Conservation (phyloP, 2,329 filamentous ascomycete genomes). For the Pseudogymnoascus sp. region DNA sequence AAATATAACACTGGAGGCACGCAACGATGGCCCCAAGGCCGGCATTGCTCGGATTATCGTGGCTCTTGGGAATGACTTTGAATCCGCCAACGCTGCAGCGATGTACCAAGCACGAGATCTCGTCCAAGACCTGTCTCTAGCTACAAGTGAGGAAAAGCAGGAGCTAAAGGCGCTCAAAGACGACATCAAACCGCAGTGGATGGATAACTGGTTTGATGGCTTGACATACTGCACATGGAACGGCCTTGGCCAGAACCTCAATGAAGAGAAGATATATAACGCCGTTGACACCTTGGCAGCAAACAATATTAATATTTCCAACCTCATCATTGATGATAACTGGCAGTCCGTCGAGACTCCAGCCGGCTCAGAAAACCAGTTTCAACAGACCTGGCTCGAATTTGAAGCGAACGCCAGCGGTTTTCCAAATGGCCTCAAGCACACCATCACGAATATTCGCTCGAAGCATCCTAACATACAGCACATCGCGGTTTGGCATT, state of each 20-base stretch:
- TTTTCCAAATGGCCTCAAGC: slow-evolving; percentile 74
- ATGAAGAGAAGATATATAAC: slow-evolving; percentile 67
- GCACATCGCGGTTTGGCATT: slow-evolving; percentile 91
- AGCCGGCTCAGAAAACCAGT: slow-evolving; percentile 39
- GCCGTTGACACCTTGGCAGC: slow-evolving; percentile 66
- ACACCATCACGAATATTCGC: slow-evolving; percentile 62
- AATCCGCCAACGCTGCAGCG: slow-evolving; percentile 67
- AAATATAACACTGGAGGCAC: slow-evolving; percentile 59
- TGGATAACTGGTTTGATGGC: slow-evolving; percentile 85
- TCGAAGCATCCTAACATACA: slow-evolving; percentile 62
- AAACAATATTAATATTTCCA: slow-evolving; percentile 69
- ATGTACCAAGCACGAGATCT: slow-evolving; percentile 80
- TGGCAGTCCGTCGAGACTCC: slow-evolving; percentile 70
- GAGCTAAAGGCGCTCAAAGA: slow-evolving; percentile 41
- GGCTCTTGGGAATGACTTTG: slow-evolving; percentile 64
- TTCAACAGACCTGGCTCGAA: slow-evolving; percentile 61
- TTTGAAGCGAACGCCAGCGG: slow-evolving; percentile 78
- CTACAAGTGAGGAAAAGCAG: slow-evolving; percentile 36
- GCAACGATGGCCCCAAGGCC: slow-evolving; percentile 57
- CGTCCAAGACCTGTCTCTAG: slow-evolving; percentile 40
- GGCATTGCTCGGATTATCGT: slow-evolving; percentile 58
- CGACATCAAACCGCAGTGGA: slow-evolving; percentile 56
- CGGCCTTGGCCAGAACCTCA: slow-evolving; percentile 74
- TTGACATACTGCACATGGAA: slow-evolving; percentile 98
- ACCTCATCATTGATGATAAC: slow-evolving; percentile 92